Conservation (phyloP, 2,329 filamentous ascomycete genomes). For the Davidsoniella neocaledoniae region DNA sequence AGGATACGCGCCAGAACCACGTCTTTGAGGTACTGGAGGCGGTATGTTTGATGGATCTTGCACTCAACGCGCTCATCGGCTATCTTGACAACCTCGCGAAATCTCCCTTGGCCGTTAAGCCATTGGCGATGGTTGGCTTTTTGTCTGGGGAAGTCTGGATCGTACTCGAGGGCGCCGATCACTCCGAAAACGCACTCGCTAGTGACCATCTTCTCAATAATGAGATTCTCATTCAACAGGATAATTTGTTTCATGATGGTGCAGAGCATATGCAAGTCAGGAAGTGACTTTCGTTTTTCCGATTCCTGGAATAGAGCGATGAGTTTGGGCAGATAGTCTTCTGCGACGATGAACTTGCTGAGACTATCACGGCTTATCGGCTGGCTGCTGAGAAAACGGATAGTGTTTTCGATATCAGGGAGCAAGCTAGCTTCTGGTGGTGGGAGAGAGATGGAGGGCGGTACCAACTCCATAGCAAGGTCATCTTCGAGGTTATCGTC, state of each 20-base stretch:
- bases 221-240: constrained; percentile 80
- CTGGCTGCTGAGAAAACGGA: constrained; percentile 62
- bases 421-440: constrained; percentile 68
- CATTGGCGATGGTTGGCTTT: constrained; percentile 96
- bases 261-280: constrained; percentile 79
- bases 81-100: constrained; percentile 91
- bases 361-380: constrained; percentile 68
- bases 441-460: constrained; percentile 56
- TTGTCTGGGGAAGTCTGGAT: constrained; percentile 92
- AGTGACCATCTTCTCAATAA: constrained; percentile 85
- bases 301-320: constrained; percentile 75
- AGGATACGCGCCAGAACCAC: constrained; percentile 93
- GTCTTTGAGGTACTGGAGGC: constrained; percentile 90
- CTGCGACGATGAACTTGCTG: constrained; percentile 67
- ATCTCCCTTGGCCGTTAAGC: constrained; percentile 72
- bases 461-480: constrained; percentile 49
- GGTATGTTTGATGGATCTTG: constrained; percentile 94
- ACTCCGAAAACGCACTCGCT: constrained; percentile 82
- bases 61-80: constrained; percentile 63
- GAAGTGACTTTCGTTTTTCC: constrained; percentile 75
- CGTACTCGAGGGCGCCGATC: constrained; percentile 91
- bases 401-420: constrained; percentile 65
- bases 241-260: constrained; percentile 97
- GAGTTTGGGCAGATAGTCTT: constrained; percentile 76
- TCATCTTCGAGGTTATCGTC: constrained; percentile 57